Percentiles rank a stretch among this genome's conserved stretches.
These are phyloP conservation scores for Mycosphaerelloides madeirae DNA, from an alignment of 2,329 filamentous ascomycete species.

Conservation along the genomic window DNA sequence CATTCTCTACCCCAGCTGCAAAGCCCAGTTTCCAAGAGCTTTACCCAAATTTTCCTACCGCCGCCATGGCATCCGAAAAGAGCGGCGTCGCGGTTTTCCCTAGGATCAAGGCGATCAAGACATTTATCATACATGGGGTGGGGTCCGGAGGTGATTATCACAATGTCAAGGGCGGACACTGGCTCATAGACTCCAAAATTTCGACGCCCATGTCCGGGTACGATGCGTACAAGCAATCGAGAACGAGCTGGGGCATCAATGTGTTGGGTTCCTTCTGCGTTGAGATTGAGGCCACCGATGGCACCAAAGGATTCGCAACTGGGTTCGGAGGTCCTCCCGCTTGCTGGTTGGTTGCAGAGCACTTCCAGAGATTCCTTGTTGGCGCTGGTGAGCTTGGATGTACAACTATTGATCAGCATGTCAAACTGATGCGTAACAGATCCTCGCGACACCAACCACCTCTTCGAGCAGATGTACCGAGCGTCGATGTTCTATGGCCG, in stretches of 20 bases:
- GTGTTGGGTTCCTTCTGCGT: constrained; percentile 88
- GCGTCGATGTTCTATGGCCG: constrained; percentile 94
- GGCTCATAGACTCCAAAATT: constrained; percentile 88
- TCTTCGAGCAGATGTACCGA: constrained; percentile 96
- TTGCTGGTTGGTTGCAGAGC: constrained; percentile 89
- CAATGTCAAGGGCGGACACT: constrained; percentile 71
- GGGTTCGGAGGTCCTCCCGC: constrained; percentile 90
- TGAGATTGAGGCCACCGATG: constrained; percentile 82
- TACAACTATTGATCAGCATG: background rate
- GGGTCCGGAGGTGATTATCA: constrained; percentile 75
- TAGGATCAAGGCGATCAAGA: constrained; percentile 69
- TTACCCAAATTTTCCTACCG: background rate
- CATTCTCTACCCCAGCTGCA: too few relatives aligned
- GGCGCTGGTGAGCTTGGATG: constrained; percentile 55
- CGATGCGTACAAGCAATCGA: constrained; percentile 79
- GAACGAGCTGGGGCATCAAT: constrained; percentile 94
- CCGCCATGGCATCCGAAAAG: constrained; percentile 25
- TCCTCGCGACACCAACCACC: constrained; percentile 81
- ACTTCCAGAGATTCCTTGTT: constrained; percentile 87
- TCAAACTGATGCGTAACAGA: constrained; percentile 48
- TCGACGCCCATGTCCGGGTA: constrained; percentile 88
- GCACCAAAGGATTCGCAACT: constrained; percentile 89
- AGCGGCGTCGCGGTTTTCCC: constrained; percentile 56
- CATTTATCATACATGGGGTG: constrained; percentile 65
- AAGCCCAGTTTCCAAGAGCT: too few relatives aligned